Conservation (phyloP, 1,139 yeast species). For the Meyerozyma sp. region DNA sequence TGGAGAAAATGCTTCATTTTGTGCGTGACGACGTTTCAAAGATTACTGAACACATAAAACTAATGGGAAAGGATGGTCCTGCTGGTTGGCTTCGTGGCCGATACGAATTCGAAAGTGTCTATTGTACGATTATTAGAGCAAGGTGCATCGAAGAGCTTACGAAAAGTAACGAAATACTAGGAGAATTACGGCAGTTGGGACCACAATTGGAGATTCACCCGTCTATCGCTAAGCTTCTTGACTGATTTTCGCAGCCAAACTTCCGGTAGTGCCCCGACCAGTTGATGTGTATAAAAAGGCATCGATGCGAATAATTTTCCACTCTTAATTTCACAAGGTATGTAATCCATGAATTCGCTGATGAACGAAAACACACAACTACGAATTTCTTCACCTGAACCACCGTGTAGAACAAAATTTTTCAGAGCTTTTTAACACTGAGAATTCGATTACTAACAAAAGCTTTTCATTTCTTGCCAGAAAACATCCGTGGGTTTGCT, state of each 20-base stretch:
- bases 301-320: constrained; percentile 4
- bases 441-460: constrained; percentile 11
- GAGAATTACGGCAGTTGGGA: not conserved
- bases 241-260: constrained; percentile 4
- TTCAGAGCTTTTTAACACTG: constrained; percentile 74
- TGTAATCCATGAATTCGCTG: constrained; percentile 14
- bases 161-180: not conserved
- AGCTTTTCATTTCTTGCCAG: not conserved
- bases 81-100: constrained; percentile 17
- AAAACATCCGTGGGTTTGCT: not conserved
- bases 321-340: constrained; percentile 3
- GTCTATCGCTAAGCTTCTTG: not conserved
- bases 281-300: constrained; percentile 1
- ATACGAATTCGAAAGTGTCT: not conserved
- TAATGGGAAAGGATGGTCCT: not conserved
- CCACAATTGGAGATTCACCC: not conserved
- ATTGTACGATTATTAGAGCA: not conserved
- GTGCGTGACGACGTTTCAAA: constrained; percentile 6
- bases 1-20: not conserved
- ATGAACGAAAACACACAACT: constrained; percentile 38
- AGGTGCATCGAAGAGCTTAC: not conserved
- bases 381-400: constrained; percentile 69
- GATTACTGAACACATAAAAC: constrained; percentile 3
- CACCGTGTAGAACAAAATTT: constrained; percentile 47
- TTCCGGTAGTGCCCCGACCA: constrained; percentile 3